Evolutionary conservation across 202 grass and related monocot genomes (phyloP).

Genomic region (Digitaria exilis): DNA sequence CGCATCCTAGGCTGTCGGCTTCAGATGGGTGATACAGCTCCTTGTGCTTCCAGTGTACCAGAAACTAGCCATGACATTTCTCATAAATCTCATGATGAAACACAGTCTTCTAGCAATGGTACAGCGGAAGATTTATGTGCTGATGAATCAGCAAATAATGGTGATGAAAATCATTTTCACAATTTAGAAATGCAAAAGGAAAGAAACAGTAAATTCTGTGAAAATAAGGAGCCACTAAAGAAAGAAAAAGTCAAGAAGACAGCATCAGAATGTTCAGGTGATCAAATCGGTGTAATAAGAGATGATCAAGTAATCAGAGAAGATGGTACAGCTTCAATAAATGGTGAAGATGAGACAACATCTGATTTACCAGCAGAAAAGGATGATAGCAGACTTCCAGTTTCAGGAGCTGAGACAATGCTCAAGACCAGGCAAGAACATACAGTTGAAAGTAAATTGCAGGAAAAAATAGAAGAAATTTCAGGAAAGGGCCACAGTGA

Average conservation of each 20-base stretch:
- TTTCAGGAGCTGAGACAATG: constrained; percentile 37
- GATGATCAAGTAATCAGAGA: constrained; percentile 36
- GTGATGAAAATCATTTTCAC: constrained; percentile 36
- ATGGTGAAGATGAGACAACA: constrained; percentile 35
- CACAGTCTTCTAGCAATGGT: constrained; percentile 40
- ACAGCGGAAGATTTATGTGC: constrained; percentile 28
- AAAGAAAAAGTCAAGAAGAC: constrained; percentile 29
- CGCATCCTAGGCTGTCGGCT: constrained; percentile 87
- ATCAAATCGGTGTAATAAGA: constrained; percentile 32
- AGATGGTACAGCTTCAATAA: constrained; percentile 37
- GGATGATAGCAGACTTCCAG: neutral
- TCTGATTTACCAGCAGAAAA: constrained; percentile 38
- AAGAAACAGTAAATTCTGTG: constrained; percentile 38
- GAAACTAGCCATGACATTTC: constrained; percentile 21
- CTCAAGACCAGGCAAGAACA: constrained; percentile 37
- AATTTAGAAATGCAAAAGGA: constrained; percentile 33
- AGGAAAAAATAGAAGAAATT: constrained; percentile 37
- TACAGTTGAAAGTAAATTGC: constrained; percentile 43
- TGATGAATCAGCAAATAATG: constrained; percentile 45
- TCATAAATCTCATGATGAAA: constrained; percentile 34
- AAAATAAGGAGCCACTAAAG: constrained; percentile 33
- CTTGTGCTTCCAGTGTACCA: constrained; percentile 27
- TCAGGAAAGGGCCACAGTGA: constrained; percentile 26
- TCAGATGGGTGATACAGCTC: constrained; percentile 35
- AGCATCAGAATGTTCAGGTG: constrained; percentile 35